phyloP scores from a whole-genome alignment of 257 asterid species.

The Echium plantagineum region DNA sequence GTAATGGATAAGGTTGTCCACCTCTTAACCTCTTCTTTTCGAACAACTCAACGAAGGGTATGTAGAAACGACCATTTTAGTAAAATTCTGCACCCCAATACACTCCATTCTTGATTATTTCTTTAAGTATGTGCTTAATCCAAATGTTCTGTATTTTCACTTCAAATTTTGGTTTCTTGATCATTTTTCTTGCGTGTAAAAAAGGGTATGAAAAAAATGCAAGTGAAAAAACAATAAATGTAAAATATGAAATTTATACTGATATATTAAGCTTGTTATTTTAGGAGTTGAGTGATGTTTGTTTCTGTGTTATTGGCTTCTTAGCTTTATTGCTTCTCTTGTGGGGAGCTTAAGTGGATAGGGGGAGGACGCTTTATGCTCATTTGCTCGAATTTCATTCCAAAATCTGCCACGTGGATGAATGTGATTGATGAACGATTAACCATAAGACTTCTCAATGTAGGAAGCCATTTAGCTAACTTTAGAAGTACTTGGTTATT shows the following conservation, averaged over 20 bases:
- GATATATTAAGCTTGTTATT: neutral
- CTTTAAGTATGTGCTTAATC: neutral
- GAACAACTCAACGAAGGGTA: conserved; percentile 35
- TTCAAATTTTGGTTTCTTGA: conserved; percentile 9
- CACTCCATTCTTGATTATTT: conserved; percentile 42
- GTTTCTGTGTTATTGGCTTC: neutral
- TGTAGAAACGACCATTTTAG: conserved; percentile 56
- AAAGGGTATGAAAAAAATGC: conserved; percentile 10
- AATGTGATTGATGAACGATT: conserved; percentile 13
- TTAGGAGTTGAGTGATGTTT: neutral
- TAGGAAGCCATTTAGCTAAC: no score
- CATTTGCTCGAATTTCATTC: conserved; percentile 23
- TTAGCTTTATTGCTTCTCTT: conserved; percentile 10
- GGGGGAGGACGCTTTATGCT: conserved; percentile 29
- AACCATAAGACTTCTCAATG: no score
- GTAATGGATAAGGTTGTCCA: conserved; percentile 13
- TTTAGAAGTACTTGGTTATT: no score
- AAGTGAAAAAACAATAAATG: conserved; percentile 5
- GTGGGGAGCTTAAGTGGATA: conserved; percentile 32
- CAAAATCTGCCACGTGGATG: conserved; percentile 23
- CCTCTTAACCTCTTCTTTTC: conserved; percentile 20
- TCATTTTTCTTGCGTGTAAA: conserved; percentile 7
- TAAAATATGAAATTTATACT: neutral
- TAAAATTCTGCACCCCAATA: conserved; percentile 44
- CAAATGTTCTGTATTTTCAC: neutral